Percentiles rank a stretch among this genome's conserved stretches.
phyloP scores from a whole-genome alignment of 352 stramenopile genomes.

The Globisporangium ultimum region DNA sequence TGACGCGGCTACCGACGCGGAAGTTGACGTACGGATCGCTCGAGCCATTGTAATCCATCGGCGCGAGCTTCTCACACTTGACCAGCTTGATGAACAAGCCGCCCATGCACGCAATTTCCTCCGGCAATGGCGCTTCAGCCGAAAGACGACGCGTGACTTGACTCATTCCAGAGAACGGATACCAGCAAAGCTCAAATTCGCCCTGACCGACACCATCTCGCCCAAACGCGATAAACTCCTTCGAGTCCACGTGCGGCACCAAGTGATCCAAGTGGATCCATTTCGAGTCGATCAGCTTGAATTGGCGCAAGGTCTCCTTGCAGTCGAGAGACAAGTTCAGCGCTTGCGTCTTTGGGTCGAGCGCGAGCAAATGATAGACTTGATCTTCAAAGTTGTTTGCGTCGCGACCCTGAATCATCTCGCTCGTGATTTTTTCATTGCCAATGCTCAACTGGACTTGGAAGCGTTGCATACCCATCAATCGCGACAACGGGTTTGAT shows the following conservation, averaged over 20 bases:
- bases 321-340: constrained; percentile 34
- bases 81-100: constrained; percentile 38
- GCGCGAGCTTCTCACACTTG: constrained; percentile 31
- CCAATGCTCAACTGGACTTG: constrained; percentile 27
- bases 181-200: constrained; percentile 41
- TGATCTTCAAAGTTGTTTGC: constrained; percentile 24
- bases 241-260: constrained; percentile 22
- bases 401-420: constrained; percentile 22
- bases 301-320: constrained; percentile 30
- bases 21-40: constrained; percentile 51
- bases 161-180: constrained; percentile 24
- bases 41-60: constrained; percentile 39
- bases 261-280: constrained; percentile 45
- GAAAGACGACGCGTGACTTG: constrained; percentile 5
- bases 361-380: constrained; percentile 28
- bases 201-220: constrained; percentile 28
- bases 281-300: constrained; percentile 36
- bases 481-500: constrained; percentile 23
- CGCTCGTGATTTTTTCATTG: constrained; percentile 25
- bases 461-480: constrained; percentile 32
- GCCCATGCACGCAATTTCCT: constrained; percentile 37
- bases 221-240: constrained; percentile 32
- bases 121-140: constrained; percentile 13
- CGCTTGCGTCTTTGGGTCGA: constrained; percentile 41
- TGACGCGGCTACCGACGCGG: constrained; percentile 27